Base-by-base conservation (phyloP, 805 yeast genomes). In the Saccharomyces jurei region DNA sequence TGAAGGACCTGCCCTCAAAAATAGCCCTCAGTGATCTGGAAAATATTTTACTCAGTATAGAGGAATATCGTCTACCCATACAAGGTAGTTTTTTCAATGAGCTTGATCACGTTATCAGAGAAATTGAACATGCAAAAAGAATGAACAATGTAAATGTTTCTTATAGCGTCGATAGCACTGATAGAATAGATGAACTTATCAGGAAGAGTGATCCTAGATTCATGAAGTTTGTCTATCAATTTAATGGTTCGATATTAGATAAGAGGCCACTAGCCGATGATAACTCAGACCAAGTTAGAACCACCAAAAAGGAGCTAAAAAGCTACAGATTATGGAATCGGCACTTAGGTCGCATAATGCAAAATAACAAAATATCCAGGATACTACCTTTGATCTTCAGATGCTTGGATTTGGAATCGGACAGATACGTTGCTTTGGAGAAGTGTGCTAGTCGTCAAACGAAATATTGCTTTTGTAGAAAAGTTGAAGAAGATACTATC, bases 381-480 rank as follows among this genome's bases (percentile, higher is more conserved):
- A 21, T 55, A 25, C 21, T 31, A 11, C 25, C 32, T 9, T n/a
- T 46, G 41, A 60, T 58, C 5, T 41, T 26, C 28, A 58, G 41
- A 46, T 63, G 69, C 9, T 58, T 71, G n/a, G 59, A 65, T 49
- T 17, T 60, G 17, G 50, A 50, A 29, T 30, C n/a, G 8, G 75
- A 71, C 51, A 47, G 22, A 21, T 64, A 56, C 46, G 52, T 50
- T 5, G 41, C 59, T 1, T 28, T 32, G 3, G 47, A 51, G 11
- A 67, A 63, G 17, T 29, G 49, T 11, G 25, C 32, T 11, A 36
- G 28, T 4, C 22, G 41, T 27, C 52, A 53, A 31, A 49, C 52
- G 6, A 62, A 66, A 25, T 84, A 81, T 63, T 86, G 91, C 63
- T 70, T 82, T 54, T 86, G 92, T 66, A 75, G 89, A 49, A 79